These are phyloP conservation scores for Dryas drummondii DNA, from an alignment of 306 rosid genomes.

Conservation along the genomic window DNA sequence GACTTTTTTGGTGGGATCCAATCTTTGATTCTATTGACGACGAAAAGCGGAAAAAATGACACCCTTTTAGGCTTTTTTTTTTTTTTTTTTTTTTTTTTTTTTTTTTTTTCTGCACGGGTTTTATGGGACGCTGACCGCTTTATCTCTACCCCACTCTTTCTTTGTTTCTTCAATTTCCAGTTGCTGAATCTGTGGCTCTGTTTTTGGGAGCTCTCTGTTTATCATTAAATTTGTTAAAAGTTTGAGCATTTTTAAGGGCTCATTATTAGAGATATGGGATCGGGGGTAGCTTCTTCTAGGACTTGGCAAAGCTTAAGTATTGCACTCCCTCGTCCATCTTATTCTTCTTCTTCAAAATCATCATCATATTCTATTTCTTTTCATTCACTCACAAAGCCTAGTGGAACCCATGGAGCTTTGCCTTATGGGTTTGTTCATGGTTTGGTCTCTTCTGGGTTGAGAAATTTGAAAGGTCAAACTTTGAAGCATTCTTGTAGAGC, in stretches of 20 bases:
- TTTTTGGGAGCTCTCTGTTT: conserved; percentile 11
- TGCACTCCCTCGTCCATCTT: conserved; percentile 1
- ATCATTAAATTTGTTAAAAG: not conserved
- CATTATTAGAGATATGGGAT: conserved; percentile 39
- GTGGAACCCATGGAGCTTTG: conserved; percentile 25
- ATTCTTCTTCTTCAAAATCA: conserved; percentile 8
- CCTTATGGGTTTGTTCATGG: conserved; percentile 20
- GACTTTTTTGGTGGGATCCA: conserved; percentile 18
- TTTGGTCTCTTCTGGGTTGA: conserved; percentile 14
- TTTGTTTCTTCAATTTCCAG: conserved; percentile 3
- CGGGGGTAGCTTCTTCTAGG: conserved; percentile 36
- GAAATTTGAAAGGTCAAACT: conserved; percentile 21
- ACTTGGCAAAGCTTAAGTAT: conserved; percentile 28
- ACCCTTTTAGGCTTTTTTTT: conserved; percentile 6
- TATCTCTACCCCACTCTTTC: not conserved
- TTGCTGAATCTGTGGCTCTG: conserved; percentile 12
- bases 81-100: not conserved
- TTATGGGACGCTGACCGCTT: not conserved
- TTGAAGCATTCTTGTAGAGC: conserved; percentile 30
- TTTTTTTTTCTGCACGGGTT: conserved; percentile 13
- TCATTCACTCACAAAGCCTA: conserved; percentile 17
- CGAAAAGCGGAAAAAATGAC: not conserved
- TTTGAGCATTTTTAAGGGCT: conserved; percentile 17
- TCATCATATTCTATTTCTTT: conserved; percentile 27
- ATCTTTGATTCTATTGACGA: not conserved